Evolutionary conservation across 1,139 yeast species (phyloP), one percentile per base, ranked within the genome.

Genomic region (Yueomyces sp.): DNA sequence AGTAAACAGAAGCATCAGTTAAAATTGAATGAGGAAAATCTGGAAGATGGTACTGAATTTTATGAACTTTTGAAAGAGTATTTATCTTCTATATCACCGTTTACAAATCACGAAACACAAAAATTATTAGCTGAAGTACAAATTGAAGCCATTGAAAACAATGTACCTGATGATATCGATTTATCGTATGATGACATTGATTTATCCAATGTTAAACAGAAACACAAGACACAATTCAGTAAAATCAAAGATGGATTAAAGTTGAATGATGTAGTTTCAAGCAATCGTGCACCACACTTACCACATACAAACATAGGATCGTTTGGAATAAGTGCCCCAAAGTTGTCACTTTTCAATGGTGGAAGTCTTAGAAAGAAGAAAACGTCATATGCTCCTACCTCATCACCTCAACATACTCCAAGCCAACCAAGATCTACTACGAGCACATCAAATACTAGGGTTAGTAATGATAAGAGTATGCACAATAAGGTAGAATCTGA

Each of bases 61-160:
- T 52, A 81, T 48, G 73, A 75, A 9, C 63, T 75, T 37, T 57
- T 89, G 44, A 67, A 69, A 39, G 70, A 72, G 37, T 75, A 83
- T 39, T 65, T 87, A 39, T 57, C 65, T 12, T 61, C 75, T 2
- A 67, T 87, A 45, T 73, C 77, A 43, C 73, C 73, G 37, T 83
- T 86, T 51, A 73, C 91, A 50, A 68, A 73, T 39, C 79, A 81
- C 48, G 98, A 93, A 59, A 78, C 85, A 3, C 64, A 65, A 40
- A 73, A 95, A 48, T 78, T 89, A 35, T 71, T 72, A 44, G 74
- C 79, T 29, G 95, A 86, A 56, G 97, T 89, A 12, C 93, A 83
- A 53, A 79, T 89, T 43, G 96, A 91, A 60, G 78, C 93, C 19
- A 86, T 93, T 50, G 93, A 86, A 59, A 76, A 81, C 48, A 89